Evolutionary conservation across 1,139 yeast species (phyloP).

Genomic region (Debaryomyces nepalensis): DNA sequence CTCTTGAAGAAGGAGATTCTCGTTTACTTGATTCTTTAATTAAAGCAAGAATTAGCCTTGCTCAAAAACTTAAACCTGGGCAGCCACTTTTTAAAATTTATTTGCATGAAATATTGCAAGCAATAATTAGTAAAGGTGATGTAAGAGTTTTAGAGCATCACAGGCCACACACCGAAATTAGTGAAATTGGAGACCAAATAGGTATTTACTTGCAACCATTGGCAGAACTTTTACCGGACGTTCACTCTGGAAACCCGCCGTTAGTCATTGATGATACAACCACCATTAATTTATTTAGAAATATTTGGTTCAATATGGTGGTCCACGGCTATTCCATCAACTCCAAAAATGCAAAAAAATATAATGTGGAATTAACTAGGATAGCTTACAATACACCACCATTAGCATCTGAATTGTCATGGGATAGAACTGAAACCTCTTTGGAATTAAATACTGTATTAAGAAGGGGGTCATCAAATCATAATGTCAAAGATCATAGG

Average conservation of each 20-base stretch:
- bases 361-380: constrained; percentile 55
- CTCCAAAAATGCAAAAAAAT: constrained; percentile 57
- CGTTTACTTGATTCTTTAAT: constrained; percentile 41
- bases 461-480: constrained; percentile 86
- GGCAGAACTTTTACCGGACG: constrained; percentile 71
- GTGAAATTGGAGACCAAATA: constrained; percentile 77
- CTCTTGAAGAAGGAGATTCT: constrained; percentile 39
- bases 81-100: constrained; percentile 60
- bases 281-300: constrained; percentile 67
- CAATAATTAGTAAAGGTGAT: constrained; percentile 80
- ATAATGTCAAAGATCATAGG: constrained; percentile 77
- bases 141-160: constrained; percentile 80
- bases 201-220: constrained; percentile 71
- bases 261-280: constrained; percentile 47
- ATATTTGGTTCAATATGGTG: constrained; percentile 93
- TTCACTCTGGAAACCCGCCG: constrained; percentile 43
- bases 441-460: constrained; percentile 89
- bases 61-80: constrained; percentile 46
- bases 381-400: constrained; percentile 93
- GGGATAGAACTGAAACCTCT: constrained; percentile 89
- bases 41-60: constrained; percentile 56
- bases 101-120: constrained; percentile 66
- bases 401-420: constrained; percentile 82
- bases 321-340: constrained; percentile 82
- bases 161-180: constrained; percentile 77